Percentiles rank a stretch among this genome's conserved stretches.
phyloP scores from a whole-genome alignment of 352 stramenopile species.

The Globisporangium polare region DNA sequence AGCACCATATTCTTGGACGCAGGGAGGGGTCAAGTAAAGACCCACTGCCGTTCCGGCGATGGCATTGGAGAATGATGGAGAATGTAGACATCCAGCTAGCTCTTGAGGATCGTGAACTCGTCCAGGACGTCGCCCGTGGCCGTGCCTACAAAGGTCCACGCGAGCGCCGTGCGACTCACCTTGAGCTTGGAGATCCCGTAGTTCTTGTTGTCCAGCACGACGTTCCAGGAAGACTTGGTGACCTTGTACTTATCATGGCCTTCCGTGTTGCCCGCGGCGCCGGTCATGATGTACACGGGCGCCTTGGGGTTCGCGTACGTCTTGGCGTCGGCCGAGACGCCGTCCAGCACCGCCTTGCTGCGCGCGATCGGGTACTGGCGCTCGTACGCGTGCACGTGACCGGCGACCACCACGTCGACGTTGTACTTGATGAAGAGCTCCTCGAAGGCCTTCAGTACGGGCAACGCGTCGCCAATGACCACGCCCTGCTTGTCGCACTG shows the following conservation, averaged over 20 bases:
- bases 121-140: background rate
- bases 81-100: no score
- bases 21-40: no score
- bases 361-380: conserved; percentile 56
- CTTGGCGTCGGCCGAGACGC: conserved; percentile 47
- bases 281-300: conserved; percentile 65
- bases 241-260: conserved; percentile 22
- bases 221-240: conserved; percentile 38
- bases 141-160: background rate
- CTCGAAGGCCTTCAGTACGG: conserved; percentile 70
- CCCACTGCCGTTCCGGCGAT: no score
- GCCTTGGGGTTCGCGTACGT: conserved; percentile 58
- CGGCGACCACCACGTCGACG: conserved; percentile 80
- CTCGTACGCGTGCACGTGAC: conserved; percentile 87
- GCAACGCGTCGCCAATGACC: conserved; percentile 13
- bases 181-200: conserved; percentile 43
- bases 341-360: conserved; percentile 31
- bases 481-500: conserved; percentile 15
- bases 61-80: no score
- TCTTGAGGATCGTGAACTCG: background rate
- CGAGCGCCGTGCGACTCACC: conserved; percentile 7
- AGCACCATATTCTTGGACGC: no score
- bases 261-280: conserved; percentile 60
- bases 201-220: conserved; percentile 32
- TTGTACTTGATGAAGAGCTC: conserved; percentile 80